A percentile compares a stretch with the other conserved stretches of the same genome.
These are phyloP conservation scores for Dactylellina sp. DNA, from an alignment of 2,329 filamentous ascomycete species.

Conservation along the genomic window DNA sequence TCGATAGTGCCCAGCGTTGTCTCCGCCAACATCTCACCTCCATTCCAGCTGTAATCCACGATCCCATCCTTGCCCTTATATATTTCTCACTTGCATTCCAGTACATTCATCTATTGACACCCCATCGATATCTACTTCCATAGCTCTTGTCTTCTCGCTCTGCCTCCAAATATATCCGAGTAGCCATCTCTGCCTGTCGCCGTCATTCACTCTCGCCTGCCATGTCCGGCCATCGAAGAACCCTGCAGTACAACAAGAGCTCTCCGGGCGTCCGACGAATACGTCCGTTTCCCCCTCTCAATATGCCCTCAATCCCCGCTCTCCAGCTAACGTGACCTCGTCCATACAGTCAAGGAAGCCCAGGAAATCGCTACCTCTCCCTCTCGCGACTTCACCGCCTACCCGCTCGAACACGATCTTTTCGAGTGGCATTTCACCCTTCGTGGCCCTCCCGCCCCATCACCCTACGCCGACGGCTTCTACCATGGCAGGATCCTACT, in stretches of 20 bases:
- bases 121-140: too few species aligned
- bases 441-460: conserved; percentile 82
- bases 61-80: too few species aligned
- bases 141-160: too few species aligned
- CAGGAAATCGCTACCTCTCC: conserved; percentile 83
- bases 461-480: conserved; percentile 81
- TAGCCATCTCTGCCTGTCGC: too few species aligned
- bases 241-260: conserved; percentile 74
- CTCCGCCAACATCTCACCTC: too few species aligned
- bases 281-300: conserved; percentile 67
- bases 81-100: too few species aligned
- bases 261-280: conserved; percentile 88
- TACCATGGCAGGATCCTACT: conserved; percentile 97
- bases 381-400: conserved; percentile 85
- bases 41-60: too few species aligned
- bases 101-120: too few species aligned
- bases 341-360: conserved; percentile 81
- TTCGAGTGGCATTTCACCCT: conserved; percentile 99
- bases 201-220: conserved; percentile 6
- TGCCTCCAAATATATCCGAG: too few species aligned
- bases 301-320: conserved; percentile 1
- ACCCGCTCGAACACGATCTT: conserved; percentile 86
- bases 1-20: too few species aligned
- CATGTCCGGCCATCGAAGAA: conserved; percentile 63
- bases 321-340: conserved; percentile 4